Conservation (phyloP, 2,329 filamentous ascomycete species). For the Gnomoniopsis smithogilvyi region DNA sequence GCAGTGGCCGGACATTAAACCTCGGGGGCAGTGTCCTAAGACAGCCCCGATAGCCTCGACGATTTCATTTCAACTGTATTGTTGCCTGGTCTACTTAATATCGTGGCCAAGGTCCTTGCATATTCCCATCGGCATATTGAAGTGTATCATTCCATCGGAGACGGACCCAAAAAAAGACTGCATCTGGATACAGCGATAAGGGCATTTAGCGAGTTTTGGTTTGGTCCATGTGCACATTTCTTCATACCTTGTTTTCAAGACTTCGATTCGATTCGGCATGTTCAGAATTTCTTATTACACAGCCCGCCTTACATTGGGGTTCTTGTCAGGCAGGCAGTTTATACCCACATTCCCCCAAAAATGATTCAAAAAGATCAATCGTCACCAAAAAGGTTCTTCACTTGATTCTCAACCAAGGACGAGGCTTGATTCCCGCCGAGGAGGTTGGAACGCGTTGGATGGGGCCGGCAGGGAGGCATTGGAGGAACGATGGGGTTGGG, state of each 20-base stretch:
- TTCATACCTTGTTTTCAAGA: slow-evolving; percentile 18
- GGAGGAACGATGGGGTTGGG: background rate
- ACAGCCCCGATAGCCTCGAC: background rate
- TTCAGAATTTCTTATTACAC: slow-evolving; percentile 14
- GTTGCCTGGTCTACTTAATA: slow-evolving; percentile 9
- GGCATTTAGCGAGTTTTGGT: slow-evolving; percentile 43
- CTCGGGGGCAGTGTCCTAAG: background rate
- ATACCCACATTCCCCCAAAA: slow-evolving; percentile 17
- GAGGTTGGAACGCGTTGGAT: background rate
- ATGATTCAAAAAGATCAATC: slow-evolving; percentile 21
- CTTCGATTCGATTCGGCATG: slow-evolving; percentile 22
- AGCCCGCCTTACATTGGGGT: slow-evolving; percentile 18
- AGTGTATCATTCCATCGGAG: slow-evolving; percentile 16
- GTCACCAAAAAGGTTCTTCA: slow-evolving; percentile 11
- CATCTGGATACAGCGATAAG: slow-evolving; percentile 32
- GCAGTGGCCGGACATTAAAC: slow-evolving; percentile 16
- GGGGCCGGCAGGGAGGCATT: background rate
- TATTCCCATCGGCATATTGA: slow-evolving; percentile 16
- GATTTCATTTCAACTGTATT: slow-evolving; percentile 13
- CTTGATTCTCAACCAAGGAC: slow-evolving; percentile 3
- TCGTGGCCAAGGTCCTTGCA: slow-evolving; percentile 15
- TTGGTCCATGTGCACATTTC: slow-evolving; percentile 29
- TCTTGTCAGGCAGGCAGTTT: slow-evolving; percentile 18
- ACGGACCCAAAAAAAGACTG: slow-evolving; percentile 21
- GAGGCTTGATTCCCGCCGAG: background rate